Conservation (phyloP, 495 filamentous ascomycete genomes). For the Daldinia childiae region DNA sequence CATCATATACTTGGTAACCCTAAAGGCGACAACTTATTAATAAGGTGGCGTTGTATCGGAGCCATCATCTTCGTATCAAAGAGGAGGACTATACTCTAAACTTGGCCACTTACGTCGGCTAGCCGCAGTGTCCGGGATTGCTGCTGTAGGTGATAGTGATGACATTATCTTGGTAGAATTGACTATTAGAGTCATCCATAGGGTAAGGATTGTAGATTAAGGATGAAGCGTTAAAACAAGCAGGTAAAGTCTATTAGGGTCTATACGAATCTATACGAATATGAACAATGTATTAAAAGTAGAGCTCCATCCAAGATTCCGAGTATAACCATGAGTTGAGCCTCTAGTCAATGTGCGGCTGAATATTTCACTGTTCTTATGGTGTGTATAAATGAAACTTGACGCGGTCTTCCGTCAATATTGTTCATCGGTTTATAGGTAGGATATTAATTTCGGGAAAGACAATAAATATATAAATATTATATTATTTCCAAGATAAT, state of each 20-base stretch:
- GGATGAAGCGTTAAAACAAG: background rate
- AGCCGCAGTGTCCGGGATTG: background rate
- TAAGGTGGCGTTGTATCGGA: background rate
- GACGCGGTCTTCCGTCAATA: background rate
- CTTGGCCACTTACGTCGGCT: background rate
- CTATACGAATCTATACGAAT: background rate
- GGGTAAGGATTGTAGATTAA: background rate
- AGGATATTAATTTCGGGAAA: background rate
- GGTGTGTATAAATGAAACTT: background rate
- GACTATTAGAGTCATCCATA: background rate
- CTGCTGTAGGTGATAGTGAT: background rate
- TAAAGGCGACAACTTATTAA: background rate
- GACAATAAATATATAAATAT: background rate
- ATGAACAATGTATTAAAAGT: background rate
- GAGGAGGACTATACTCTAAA: background rate
- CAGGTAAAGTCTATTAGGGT: background rate
- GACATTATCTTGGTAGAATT: background rate
- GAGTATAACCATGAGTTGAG: background rate
- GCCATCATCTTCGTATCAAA: background rate
- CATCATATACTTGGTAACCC: background rate
- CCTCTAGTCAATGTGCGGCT: background rate
- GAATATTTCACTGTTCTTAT: background rate
- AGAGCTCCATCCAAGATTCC: background rate
- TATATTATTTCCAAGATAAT: background rate
- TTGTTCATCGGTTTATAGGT: background rate